phyloP scores from a whole-genome alignment of 2,329 filamentous ascomycete genomes.

The Amphichorda felina region DNA sequence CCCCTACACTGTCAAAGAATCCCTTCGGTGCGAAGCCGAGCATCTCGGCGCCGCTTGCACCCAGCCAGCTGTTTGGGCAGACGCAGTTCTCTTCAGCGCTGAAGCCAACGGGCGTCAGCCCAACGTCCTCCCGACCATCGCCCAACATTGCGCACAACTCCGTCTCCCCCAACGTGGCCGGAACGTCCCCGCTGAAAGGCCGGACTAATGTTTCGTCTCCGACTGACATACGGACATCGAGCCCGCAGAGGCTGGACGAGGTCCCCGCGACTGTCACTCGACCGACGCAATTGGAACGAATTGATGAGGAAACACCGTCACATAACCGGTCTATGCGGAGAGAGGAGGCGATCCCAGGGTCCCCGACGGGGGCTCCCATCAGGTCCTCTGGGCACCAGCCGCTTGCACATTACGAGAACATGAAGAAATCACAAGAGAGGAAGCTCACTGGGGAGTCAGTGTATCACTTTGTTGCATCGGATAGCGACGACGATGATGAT shows the following conservation, averaged over 20 bases:
- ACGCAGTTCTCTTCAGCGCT: conserved; percentile 41
- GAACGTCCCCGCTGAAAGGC: conserved; percentile 37
- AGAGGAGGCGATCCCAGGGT: conserved; percentile 22
- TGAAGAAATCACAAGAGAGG: conserved; percentile 33
- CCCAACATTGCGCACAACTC: conserved; percentile 32
- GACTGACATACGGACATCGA: conserved; percentile 25
- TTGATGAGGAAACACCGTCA: conserved; percentile 13
- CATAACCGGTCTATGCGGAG: conserved; percentile 10
- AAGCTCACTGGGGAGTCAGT: conserved; percentile 10
- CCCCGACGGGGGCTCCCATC: conserved; percentile 11
- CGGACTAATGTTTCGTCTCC: conserved; percentile 35
- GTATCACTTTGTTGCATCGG: conserved; percentile 9
- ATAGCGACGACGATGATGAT: conserved; percentile 21
- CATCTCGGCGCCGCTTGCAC: conserved; percentile 20
- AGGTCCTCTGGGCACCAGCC: conserved; percentile 12
- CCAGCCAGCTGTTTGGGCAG: conserved; percentile 40
- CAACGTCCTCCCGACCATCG: conserved; percentile 46
- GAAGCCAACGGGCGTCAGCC: conserved; percentile 29
- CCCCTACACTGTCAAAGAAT: conserved; percentile 34
- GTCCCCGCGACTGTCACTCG: conserved; percentile 13
- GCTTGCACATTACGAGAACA: conserved; percentile 29
- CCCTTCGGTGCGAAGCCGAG: conserved; percentile 28
- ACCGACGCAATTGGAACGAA: conserved; percentile 8
- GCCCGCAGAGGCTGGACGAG: conserved; percentile 22
- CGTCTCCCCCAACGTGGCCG: conserved; percentile 31